Conservation (phyloP, 2,329 filamentous ascomycete species). For the Incumbomyces lentus region DNA sequence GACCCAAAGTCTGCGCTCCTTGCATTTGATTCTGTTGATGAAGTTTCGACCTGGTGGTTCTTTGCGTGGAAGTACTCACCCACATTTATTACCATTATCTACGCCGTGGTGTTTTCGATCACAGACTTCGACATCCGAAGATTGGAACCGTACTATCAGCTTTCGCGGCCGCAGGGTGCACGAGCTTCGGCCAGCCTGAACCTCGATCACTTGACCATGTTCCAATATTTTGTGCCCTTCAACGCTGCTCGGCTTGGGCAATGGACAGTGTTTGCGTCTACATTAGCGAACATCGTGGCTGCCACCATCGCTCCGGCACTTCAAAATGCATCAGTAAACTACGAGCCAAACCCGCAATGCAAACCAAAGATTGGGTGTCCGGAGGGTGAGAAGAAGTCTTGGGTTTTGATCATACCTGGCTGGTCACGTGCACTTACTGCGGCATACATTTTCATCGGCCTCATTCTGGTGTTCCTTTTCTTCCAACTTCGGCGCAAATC, state of each 20-base stretch:
- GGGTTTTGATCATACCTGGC: conserved; percentile 32
- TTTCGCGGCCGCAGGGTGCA: conserved; percentile 26
- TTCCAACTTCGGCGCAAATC: conserved; percentile 38
- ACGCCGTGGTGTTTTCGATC: conserved; percentile 41
- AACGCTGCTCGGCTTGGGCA: conserved; percentile 36
- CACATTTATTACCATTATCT: conserved; percentile 38
- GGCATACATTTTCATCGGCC: conserved; percentile 31
- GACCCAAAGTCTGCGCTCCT: conserved; percentile 21
- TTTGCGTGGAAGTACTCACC: conserved; percentile 33
- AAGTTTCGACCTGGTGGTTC: conserved; percentile 24
- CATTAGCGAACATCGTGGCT: conserved; percentile 35
- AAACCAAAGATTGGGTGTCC: conserved; percentile 15
- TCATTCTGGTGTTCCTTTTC: conserved; percentile 33
- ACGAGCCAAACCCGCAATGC: conserved; percentile 26
- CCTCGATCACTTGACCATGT: conserved; percentile 39
- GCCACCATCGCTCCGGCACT: conserved; percentile 37
- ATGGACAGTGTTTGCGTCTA: conserved; percentile 38
- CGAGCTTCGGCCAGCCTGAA: conserved; percentile 32
- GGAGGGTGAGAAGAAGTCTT: conserved; percentile 26
- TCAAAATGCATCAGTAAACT: conserved; percentile 36
- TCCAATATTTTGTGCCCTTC: conserved; percentile 37
- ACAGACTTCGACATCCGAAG: conserved; percentile 42
- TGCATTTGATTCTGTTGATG: conserved; percentile 21
- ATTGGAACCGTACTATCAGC: conserved; percentile 40
- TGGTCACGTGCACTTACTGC: conserved; percentile 37